Percentiles rank a stretch among this genome's conserved stretches.
Conservation (phyloP, 257 asterid genomes). For the Linderniella brevidens region DNA sequence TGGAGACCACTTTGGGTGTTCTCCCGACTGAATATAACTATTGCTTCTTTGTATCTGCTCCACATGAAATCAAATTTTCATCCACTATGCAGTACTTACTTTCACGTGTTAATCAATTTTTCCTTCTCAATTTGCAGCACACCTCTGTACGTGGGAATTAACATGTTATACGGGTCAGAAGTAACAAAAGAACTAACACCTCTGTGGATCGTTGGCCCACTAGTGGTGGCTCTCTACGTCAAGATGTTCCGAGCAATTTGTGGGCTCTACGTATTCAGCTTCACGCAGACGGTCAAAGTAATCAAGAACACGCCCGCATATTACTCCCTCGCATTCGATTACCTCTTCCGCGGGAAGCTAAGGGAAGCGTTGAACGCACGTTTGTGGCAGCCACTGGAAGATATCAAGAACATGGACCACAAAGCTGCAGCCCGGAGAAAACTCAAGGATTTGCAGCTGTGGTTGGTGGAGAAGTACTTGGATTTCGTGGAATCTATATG, state of each 20-base stretch:
- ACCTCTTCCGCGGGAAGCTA: slow-evolving; percentile 34
- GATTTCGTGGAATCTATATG: slow-evolving; percentile 54
- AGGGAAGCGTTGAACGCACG: slow-evolving; percentile 21
- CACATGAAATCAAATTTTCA: background rate
- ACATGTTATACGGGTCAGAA: slow-evolving; percentile 36
- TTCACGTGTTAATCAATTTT: background rate
- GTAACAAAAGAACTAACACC: slow-evolving; percentile 66
- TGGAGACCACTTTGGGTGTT: too few species aligned
- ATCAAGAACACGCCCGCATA: slow-evolving; percentile 34
- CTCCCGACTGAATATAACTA: too few species aligned
- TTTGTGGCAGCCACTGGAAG: slow-evolving; percentile 31
- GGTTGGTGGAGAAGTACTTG: slow-evolving; percentile 41
- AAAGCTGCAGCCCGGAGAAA: slow-evolving; percentile 19
- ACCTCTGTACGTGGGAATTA: slow-evolving; percentile 44
- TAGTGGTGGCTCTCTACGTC: slow-evolving; percentile 35
- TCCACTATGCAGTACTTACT: background rate
- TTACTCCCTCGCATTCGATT: slow-evolving; percentile 17
- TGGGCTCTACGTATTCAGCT: slow-evolving; percentile 47
- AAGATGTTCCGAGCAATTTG: slow-evolving; percentile 37
- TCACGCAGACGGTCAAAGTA: slow-evolving; percentile 35
- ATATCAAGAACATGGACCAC: slow-evolving; percentile 28
- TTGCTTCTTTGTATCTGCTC: too few species aligned
- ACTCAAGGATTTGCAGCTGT: slow-evolving; percentile 27
- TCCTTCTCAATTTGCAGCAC: slow-evolving; percentile 30
- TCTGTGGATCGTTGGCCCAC: slow-evolving; percentile 75